Base-by-base conservation (phyloP, 2,329 filamentous ascomycete species). In the Aspergillus alliaceus region DNA sequence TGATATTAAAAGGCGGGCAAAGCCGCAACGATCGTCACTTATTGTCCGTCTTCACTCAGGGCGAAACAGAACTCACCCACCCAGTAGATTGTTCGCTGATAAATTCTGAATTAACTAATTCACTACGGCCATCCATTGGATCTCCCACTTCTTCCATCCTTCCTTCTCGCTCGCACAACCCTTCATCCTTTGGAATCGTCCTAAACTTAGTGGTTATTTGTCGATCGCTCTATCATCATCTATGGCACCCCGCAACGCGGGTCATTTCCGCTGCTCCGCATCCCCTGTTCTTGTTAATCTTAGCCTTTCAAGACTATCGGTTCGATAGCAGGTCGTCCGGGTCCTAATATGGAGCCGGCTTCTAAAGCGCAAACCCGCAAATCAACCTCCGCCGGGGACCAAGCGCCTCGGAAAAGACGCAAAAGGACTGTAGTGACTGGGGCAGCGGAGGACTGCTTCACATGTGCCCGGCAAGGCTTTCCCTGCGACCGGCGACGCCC, bases 371-470 rank as follows among this genome's bases (percentile, higher is more conserved):
- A 68, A 65, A 54, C 59, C 54, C 64, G 66, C 61, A 68, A 70
- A 50, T 59, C 67, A 14, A 56, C 56, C 25, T 46, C 51, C 57
- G 62, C 39, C 56, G 61, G 68, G 39, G 60, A 68, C 24, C 58
- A 68, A n/a, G 64, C 68, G 25, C 72, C 77, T n/a, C 74, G 77
- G 37, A 81, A 96, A 81, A 86, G 93, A 72, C 88, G 92, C 80
- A 90, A 93, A 83, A 87, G 93, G 78, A 90, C 93, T 20, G 90
- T 91, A 20, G 88, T 91, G 51, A 93, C 90, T 62, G 93, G 93
- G 69, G 93, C 93, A 58, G 87, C 90, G 46, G 92, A 96, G 75
- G 93, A 98, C 77, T 99, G 93, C 83, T 97, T 97, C 74, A 87
- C 92, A 42, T 99, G 93, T 79, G 85, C 88, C 65, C 95, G 92